Percentiles rank a stretch among this genome's conserved stretches.
Conservation (phyloP, 2,329 filamentous ascomycete species). For the Ascochyta fabae region DNA sequence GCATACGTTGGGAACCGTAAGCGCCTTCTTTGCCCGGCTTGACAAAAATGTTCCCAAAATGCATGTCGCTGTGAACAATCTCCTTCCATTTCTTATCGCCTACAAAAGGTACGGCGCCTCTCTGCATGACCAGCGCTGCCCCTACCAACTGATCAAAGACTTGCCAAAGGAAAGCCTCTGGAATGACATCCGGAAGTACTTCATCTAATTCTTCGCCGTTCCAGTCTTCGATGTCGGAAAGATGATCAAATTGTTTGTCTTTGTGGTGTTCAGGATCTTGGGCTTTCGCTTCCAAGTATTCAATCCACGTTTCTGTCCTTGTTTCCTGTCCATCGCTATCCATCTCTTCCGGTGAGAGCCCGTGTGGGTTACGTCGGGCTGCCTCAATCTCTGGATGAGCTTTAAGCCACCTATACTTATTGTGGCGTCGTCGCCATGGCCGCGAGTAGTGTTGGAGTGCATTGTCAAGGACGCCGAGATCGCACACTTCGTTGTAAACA, state of each 20-base stretch:
- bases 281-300: neutral
- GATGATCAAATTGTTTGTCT: neutral
- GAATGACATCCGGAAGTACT: neutral
- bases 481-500: constrained; percentile 12
- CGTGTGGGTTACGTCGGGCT: neutral
- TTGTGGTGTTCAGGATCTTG: neutral
- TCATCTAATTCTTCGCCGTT: neutral
- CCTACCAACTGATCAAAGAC: constrained; percentile 10
- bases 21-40: neutral
- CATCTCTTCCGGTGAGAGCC: neutral
- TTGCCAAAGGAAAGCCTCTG: constrained; percentile 12
- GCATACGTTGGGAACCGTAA: neutral
- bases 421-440: neutral
- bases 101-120: neutral
- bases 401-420: neutral
- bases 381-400: neutral
- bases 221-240: neutral
- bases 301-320: neutral
- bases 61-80: constrained; percentile 9
- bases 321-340: neutral
- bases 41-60: constrained; percentile 11
- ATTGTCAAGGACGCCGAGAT: neutral
- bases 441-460: constrained; percentile 3
- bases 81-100: constrained; percentile 4
- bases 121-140: neutral